phyloP scores from a whole-genome alignment of 257 asterid species.

The Scutellaria barbata region DNA sequence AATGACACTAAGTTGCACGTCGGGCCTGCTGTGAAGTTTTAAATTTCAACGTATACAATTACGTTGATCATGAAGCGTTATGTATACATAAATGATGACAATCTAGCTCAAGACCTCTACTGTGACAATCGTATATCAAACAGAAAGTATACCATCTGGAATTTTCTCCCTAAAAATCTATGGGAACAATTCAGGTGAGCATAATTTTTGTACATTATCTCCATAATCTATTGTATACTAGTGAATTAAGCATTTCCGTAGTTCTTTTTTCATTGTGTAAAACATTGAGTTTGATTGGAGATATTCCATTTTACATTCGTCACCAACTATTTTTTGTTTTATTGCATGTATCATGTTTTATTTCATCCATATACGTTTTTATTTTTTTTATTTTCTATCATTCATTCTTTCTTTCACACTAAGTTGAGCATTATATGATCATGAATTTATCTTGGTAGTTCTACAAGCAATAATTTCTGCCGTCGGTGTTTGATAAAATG shows the following conservation, averaged over 20 bases:
- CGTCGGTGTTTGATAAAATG: constrained; percentile 15
- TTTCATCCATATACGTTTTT: constrained; percentile 1
- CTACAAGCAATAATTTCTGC: not conserved
- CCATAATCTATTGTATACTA: constrained; percentile 22
- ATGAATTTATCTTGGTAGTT: not conserved
- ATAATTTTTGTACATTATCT: constrained; percentile 5
- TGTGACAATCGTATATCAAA: constrained; percentile 96
- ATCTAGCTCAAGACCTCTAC: constrained; percentile 63
- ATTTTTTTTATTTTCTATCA: too few relatives aligned
- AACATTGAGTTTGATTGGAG: constrained; percentile 19
- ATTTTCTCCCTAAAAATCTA: constrained; percentile 94
- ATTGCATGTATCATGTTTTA: not conserved
- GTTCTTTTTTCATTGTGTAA: constrained; percentile 2
- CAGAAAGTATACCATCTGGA: constrained; percentile 90
- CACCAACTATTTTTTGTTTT: constrained; percentile 9
- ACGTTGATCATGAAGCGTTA: constrained; percentile 78
- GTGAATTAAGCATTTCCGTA: constrained; percentile 10
- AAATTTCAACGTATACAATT: constrained; percentile 35
- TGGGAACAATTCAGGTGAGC: constrained; percentile 98
- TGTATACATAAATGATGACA: constrained; percentile 87
- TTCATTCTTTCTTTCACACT: not conserved
- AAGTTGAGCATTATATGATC: constrained; percentile 19
- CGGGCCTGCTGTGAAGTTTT: constrained; percentile 39
- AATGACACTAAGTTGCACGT: constrained; percentile 26
- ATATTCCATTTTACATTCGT: constrained; percentile 18